phyloP scores from a whole-genome alignment of 2,329 filamentous ascomycete genomes.

The Pleoardoris graminearum region DNA sequence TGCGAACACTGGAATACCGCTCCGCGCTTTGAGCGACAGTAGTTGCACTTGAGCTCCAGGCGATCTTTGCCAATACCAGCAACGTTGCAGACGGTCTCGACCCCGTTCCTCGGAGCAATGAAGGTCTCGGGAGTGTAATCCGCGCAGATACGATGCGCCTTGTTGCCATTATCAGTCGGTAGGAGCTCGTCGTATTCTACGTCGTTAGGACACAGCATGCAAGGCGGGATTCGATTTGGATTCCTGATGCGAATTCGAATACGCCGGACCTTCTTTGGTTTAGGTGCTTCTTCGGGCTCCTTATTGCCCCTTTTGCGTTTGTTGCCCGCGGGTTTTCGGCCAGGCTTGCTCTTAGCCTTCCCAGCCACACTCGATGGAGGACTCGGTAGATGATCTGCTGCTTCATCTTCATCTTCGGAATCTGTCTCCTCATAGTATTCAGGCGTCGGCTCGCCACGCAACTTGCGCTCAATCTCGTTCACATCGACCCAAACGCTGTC shows the following conservation, averaged over 20 bases:
- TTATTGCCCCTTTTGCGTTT: slow-evolving; percentile 52
- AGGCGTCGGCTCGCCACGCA: slow-evolving; percentile 79
- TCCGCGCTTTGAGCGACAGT: slow-evolving; percentile 91
- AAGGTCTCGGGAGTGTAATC: slow-evolving; percentile 91
- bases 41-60: slow-evolving; percentile 89
- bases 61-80: slow-evolving; percentile 83
- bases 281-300: slow-evolving; percentile 49
- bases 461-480: slow-evolving; percentile 89
- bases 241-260: slow-evolving; percentile 73
- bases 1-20: slow-evolving; percentile 96
- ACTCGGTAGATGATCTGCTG: slow-evolving; percentile 67
- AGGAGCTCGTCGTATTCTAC: slow-evolving; percentile 80
- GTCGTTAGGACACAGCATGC: slow-evolving; percentile 90
- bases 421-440: slow-evolving; percentile 82
- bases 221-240: slow-evolving; percentile 76
- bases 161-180: slow-evolving; percentile 82
- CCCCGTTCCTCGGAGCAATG: slow-evolving; percentile 68
- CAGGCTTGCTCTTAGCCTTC: slow-evolving; percentile 69
- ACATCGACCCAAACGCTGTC: slow-evolving; percentile 99
- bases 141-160: slow-evolving; percentile 86
- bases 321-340: slow-evolving; percentile 71
- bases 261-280: slow-evolving; percentile 71
- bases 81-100: slow-evolving; percentile 75
- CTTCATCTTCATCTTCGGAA: slow-evolving; percentile 65
- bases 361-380: slow-evolving; percentile 75